Conservation (phyloP, 257 asterid genomes). For the Solanum verrucosum region DNA sequence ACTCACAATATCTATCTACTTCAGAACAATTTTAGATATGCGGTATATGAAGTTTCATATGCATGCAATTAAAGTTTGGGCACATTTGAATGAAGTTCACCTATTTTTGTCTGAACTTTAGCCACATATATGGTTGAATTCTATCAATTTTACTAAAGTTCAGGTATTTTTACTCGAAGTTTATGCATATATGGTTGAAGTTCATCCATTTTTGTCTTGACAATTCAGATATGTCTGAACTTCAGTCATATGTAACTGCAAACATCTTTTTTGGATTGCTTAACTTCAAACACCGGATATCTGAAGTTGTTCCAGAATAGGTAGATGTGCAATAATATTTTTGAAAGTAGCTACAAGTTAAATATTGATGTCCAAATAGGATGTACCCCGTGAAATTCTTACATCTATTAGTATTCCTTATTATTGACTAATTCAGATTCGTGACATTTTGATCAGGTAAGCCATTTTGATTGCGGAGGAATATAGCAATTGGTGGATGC, state of each 20-base stretch:
- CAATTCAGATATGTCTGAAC: background rate
- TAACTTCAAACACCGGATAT: too few species aligned
- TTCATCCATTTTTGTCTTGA: background rate
- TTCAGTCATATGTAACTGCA: too few species aligned
- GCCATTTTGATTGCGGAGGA: too few species aligned
- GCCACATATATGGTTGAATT: background rate
- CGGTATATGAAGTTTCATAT: background rate
- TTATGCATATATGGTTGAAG: too few species aligned
- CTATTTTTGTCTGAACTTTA: background rate
- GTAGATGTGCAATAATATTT: background rate
- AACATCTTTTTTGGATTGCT: background rate
- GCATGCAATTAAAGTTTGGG: background rate
- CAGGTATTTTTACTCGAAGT: too few species aligned
- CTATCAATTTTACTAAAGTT: background rate
- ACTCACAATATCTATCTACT: background rate
- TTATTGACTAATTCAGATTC: background rate
- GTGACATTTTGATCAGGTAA: too few species aligned
- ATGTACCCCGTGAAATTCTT: background rate
- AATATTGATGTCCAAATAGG: background rate
- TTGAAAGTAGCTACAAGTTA: background rate
- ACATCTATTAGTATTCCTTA: background rate
- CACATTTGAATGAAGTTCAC: background rate
- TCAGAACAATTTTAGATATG: background rate
- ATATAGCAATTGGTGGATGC: too few species aligned
- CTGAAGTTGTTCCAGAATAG: background rate